Conservation (phyloP, 306 rosid genomes). For the Trifolium pratense region DNA sequence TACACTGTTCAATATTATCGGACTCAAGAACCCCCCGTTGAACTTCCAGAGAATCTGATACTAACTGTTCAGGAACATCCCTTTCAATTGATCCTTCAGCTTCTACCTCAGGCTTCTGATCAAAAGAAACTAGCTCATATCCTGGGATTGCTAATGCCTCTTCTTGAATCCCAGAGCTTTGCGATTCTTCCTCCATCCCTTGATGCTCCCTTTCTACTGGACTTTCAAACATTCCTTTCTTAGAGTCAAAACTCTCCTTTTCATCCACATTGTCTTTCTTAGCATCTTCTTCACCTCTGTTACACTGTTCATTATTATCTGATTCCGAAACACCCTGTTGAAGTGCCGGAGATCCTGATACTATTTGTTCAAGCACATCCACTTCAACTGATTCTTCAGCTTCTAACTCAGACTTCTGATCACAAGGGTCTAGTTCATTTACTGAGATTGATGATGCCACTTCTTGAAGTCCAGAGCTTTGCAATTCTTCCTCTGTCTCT, state of each 20-base stretch:
- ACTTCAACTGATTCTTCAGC: constrained; percentile 37
- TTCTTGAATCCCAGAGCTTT: constrained; percentile 34
- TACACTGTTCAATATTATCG: not conserved
- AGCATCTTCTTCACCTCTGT: not conserved
- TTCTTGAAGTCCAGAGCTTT: constrained; percentile 34
- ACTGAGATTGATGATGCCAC: constrained; percentile 3
- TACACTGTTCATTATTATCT: not conserved
- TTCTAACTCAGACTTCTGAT: constrained; percentile 33
- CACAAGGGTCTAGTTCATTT: constrained; percentile 46
- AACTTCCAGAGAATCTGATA: not conserved
- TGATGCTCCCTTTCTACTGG: constrained; percentile 16
- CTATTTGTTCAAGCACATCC: constrained; percentile 7
- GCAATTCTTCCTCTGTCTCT: constrained; percentile 41
- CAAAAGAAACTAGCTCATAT: constrained; percentile 45
- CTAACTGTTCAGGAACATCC: not conserved
- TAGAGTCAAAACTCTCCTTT: not conserved
- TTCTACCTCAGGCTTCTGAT: constrained; percentile 34
- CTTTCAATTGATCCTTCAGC: constrained; percentile 35
- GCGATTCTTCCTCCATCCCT: constrained; percentile 41
- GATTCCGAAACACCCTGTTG: not conserved
- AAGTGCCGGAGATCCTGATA: not conserved
- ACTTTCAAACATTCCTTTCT: not conserved
- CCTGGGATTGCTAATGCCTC: constrained; percentile 19
- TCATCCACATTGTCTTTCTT: not conserved
- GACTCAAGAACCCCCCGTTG: not conserved